Base-by-base conservation (phyloP, 768 basidiomycete genomes). In the Leccinum longicurvipes region DNA sequence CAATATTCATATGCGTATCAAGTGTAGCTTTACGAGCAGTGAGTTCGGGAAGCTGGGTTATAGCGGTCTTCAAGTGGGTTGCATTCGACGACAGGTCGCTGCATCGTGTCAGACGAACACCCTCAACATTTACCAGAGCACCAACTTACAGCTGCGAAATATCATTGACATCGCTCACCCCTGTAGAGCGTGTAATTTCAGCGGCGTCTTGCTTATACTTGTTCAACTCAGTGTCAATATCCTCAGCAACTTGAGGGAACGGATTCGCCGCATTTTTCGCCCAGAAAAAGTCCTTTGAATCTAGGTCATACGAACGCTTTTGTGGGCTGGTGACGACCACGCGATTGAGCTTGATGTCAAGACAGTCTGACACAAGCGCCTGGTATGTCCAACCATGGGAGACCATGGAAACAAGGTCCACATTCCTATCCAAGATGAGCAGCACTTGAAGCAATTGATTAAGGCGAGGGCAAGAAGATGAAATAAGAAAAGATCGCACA, bases 381-480 rank as follows among this genome's bases (percentile, higher is more conserved):
- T 99, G 97, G 65, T 99, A 99, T 36, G 97, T 98, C 97, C 97
- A 99, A 3, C 95, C 95, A 66, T 99, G 97, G 2, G 91, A 89
- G 19, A 99, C 69, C 78, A 95, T 91, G 8, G 97, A 89, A 2
- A 93, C 89, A 14, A 99, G 79, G 67, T 99, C 97, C 53, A 98
- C 78, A 66, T 98, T 98, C 24, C 97, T 82, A 69, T 99, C 97
- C 45, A 99, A 77, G 53, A 99, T 87, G 51, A 98, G 85, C 8
- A 99, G 79, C 47, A 99, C 95, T 97, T 46, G 63, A 25, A 7
- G 42, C 39, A 11, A 51, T n/a, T 12, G 57, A 58, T 63, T 49
- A 57, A 46, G 44, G 50, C 49, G 17, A 61, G 56, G 14, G 21
- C 45, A 17, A 49, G 44, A 32, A 6, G 29, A 39, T 1, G 41